Evolutionary conservation across 805 yeast genomes (phyloP).

Genomic region (Komagataella pastoris): DNA sequence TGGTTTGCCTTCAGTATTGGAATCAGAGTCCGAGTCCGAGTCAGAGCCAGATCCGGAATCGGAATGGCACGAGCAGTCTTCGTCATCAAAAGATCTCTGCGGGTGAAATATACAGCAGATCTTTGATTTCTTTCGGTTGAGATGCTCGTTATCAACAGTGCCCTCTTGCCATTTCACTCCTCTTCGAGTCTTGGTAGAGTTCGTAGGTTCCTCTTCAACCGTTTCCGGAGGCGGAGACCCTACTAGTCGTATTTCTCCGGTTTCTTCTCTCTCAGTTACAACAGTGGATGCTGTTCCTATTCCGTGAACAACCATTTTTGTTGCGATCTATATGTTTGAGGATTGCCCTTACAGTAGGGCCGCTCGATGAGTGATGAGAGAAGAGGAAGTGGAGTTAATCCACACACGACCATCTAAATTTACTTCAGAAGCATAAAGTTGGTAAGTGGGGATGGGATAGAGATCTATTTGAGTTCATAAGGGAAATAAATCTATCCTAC

Average conservation of each 20-base stretch:
- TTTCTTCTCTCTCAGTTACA: background rate
- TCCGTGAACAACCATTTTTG: background rate
- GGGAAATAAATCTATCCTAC: background rate
- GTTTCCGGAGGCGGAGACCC: background rate
- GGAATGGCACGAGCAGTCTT: constrained; percentile 15
- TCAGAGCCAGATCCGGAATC: constrained; percentile 5
- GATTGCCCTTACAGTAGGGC: background rate
- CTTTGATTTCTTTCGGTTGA: constrained; percentile 83
- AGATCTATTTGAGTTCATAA: background rate
- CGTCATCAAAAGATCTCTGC: constrained; percentile 44
- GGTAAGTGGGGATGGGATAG: background rate
- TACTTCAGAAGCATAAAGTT: background rate
- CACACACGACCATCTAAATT: background rate
- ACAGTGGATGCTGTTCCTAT: background rate
- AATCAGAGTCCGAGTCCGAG: constrained; percentile 22
- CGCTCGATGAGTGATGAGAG: background rate
- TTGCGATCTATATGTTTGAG: background rate
- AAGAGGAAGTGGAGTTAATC: background rate
- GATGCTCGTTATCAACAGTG: constrained; percentile 78
- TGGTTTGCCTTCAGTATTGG: constrained; percentile 15
- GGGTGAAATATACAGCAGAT: constrained; percentile 87
- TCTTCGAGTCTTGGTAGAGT: constrained; percentile 16
- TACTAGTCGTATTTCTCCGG: background rate
- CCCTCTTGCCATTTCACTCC: constrained; percentile 77
- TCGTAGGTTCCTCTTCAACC: background rate